Conservation (phyloP, 768 basidiomycete genomes). For the Megacollybia marginata region DNA sequence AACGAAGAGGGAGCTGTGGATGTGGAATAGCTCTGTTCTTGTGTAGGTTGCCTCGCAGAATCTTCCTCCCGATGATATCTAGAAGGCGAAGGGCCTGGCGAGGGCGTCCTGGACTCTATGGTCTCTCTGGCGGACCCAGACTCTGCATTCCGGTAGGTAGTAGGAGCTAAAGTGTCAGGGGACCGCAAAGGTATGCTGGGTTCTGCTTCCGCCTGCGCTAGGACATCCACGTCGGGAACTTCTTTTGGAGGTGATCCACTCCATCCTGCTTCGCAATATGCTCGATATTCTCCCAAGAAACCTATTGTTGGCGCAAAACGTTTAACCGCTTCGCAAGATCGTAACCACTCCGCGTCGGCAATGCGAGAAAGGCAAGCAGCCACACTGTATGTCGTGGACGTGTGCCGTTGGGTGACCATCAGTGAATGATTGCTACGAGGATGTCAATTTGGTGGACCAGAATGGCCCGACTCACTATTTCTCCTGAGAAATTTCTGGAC, state of each 20-base stretch:
- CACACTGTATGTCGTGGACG: slow-evolving; percentile 46
- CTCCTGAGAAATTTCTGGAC: slow-evolving; percentile 74
- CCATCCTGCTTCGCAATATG: slow-evolving; percentile 75
- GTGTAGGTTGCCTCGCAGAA: not conserved
- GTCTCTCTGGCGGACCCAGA: not conserved
- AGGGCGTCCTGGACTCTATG: not conserved
- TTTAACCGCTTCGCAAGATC: slow-evolving; percentile 65
- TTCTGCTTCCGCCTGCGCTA: not conserved
- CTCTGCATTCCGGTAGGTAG: not conserved
- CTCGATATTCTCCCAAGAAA: slow-evolving; percentile 63
- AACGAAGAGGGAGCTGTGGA: slow-evolving; percentile 20
- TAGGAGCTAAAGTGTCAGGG: not conserved
- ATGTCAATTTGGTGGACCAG: not conserved
- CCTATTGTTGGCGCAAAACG: slow-evolving; percentile 62
- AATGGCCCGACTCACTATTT: slow-evolving; percentile 51
- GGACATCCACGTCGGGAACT: slow-evolving; percentile 24
- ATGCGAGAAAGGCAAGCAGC: slow-evolving; percentile 61
- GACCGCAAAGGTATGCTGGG: too few species aligned
- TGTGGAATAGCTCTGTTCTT: not conserved
- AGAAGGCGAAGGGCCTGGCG: not conserved
- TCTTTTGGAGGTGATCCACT: slow-evolving; percentile 40
- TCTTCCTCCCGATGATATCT: slow-evolving; percentile 4
- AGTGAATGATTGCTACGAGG: slow-evolving; percentile 57
- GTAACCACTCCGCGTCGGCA: slow-evolving; percentile 76
- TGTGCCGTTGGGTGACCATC: slow-evolving; percentile 55